A percentile compares a stretch with the other conserved stretches of the same genome.
These are phyloP conservation scores for Saprolegnia diclina DNA, from an alignment of 352 stramenopile genomes.

Conservation along the genomic window DNA sequence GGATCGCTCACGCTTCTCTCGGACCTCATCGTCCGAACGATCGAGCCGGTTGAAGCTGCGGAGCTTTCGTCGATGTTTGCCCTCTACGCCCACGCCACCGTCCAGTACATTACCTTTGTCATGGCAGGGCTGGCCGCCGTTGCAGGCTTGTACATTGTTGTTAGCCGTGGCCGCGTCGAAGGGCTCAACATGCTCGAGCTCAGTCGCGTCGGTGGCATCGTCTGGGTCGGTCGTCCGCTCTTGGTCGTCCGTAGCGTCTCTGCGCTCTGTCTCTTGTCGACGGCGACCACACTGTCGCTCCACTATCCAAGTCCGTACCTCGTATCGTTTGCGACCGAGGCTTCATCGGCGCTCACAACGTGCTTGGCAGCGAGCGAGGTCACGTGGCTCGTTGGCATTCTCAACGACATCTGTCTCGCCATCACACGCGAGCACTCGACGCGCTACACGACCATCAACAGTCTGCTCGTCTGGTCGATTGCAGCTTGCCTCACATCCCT, in stretches of 20 bases:
- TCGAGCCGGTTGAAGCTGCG: too few species aligned
- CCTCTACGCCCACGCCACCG: not conserved
- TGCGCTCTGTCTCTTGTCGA: not conserved
- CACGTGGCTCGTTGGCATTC: conserved; percentile 6
- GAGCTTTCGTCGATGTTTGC: too few species aligned
- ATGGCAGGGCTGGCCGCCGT: too few species aligned
- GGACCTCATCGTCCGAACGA: too few species aligned
- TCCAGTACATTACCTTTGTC: conserved; percentile 26
- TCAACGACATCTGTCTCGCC: conserved; percentile 1
- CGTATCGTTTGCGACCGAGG: not conserved
- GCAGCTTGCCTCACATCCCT: not conserved
- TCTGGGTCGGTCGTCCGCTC: conserved; percentile 4
- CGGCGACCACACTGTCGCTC: not conserved
- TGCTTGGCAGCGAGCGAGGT: conserved; percentile 5
- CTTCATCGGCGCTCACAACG: not conserved
- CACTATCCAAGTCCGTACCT: not conserved
- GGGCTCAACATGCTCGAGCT: not conserved
- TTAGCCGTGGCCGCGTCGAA: not conserved
- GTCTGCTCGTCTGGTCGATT: not conserved
- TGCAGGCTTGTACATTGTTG: not conserved
- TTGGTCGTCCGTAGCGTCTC: not conserved
- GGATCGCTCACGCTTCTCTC: too few species aligned
- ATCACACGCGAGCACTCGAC: conserved; percentile 5
- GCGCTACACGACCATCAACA: not conserved
- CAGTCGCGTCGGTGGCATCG: conserved; percentile 1